Percentiles rank a stretch among this genome's conserved stretches.
These are phyloP conservation scores for Aspergillus avenaceus DNA, from an alignment of 495 filamentous ascomycete species.

Conservation along the genomic window DNA sequence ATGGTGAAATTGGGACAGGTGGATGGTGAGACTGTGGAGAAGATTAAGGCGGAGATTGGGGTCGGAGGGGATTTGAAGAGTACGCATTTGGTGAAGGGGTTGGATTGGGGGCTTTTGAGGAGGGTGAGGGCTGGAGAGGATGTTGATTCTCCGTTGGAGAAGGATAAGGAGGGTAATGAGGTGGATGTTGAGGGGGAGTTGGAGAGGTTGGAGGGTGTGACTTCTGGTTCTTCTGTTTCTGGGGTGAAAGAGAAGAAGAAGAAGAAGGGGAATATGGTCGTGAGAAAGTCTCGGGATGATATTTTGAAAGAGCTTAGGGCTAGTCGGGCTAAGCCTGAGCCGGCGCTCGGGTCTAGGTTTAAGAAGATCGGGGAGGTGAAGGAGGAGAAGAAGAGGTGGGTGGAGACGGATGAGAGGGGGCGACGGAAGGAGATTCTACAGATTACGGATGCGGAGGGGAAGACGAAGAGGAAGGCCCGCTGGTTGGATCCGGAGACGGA, in stretches of 20 bases:
- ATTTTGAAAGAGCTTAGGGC: slow-evolving; percentile 80
- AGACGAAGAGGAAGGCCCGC: slow-evolving; percentile 76
- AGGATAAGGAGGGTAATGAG: slow-evolving; percentile 18
- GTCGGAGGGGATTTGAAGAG: slow-evolving; percentile 75
- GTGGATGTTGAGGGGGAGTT: slow-evolving; percentile 17
- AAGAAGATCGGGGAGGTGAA: slow-evolving; percentile 63
- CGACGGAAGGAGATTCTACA: slow-evolving; percentile 80
- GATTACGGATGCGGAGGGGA: slow-evolving; percentile 80
- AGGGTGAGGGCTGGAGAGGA: slow-evolving; percentile 71
- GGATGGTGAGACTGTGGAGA: slow-evolving; percentile 68
- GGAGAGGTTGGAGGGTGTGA: slow-evolving; percentile 39
- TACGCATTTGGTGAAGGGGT: slow-evolving; percentile 85
- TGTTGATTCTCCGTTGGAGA: slow-evolving; percentile 36
- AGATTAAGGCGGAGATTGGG: slow-evolving; percentile 63
- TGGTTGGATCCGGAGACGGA: slow-evolving; percentile 44
- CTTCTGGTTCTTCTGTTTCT: slow-evolving; percentile 21
- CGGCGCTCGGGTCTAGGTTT: slow-evolving; percentile 69
- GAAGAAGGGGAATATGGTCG: slow-evolving; percentile 74
- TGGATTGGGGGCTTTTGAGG: slow-evolving; percentile 80
- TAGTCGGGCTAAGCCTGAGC: slow-evolving; percentile 51
- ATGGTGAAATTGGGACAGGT: slow-evolving; percentile 80
- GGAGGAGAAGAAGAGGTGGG: slow-evolving; percentile 59
- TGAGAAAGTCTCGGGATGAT: slow-evolving; percentile 75
- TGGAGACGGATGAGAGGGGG: slow-evolving; percentile 64
- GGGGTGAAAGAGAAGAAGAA: slow-evolving; percentile 52